Base-by-base conservation (phyloP, 192 early-diverging fungal genomes). In the Funneliformis mosseae region DNA sequence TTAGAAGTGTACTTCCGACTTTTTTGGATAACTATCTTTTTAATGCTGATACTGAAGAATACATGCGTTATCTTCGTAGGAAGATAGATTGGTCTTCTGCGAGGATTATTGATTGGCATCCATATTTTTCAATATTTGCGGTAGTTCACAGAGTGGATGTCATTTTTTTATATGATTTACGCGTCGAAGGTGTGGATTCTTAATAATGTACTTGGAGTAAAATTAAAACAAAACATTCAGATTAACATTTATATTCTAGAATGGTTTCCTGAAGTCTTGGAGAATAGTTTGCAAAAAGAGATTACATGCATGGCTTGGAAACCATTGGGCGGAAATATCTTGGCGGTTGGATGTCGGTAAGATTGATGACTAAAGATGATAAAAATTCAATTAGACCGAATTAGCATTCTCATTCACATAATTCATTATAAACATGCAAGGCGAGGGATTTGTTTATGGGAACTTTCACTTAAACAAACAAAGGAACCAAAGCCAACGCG, bases 151-250 rank as follows among this genome's bases (percentile, higher is more conserved):
- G 42, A 60, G 59, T 59, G 42, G 78, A 71, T 71, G 78, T 46
- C n/a, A 71, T 79, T 50, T 79, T 70, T 10, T 39, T 79, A 60
- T 79, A 79, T 59, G 78, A 79, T 70, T 60, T 79, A 70, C 78
- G 78, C 33, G 50, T 50, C 8, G 78, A 79, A 46, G 25, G 76
- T 77, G 41, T 14, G 38, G 8, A 27, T 64, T 27, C 25, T 64
- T 64, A 64, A 28, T 64, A 28, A 14, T 28, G 18, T 55, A 4
- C 21, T 55, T 55, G 33, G 33, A 33, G 3, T 6, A 55, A 55
- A 55, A 4, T 21, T 45, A 45, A 9, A 9, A n/a, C n/a, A n/a
- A 45, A 45, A 5, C 4, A 55, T 21, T 4, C 1, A 55, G 4
- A 21, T 55, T 55, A 55, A 64, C 25, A 23, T 72, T 21, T 33